Evolutionary conservation across 2,329 filamentous ascomycete genomes (phyloP).

Genomic region (Aschersonia sp.): DNA sequence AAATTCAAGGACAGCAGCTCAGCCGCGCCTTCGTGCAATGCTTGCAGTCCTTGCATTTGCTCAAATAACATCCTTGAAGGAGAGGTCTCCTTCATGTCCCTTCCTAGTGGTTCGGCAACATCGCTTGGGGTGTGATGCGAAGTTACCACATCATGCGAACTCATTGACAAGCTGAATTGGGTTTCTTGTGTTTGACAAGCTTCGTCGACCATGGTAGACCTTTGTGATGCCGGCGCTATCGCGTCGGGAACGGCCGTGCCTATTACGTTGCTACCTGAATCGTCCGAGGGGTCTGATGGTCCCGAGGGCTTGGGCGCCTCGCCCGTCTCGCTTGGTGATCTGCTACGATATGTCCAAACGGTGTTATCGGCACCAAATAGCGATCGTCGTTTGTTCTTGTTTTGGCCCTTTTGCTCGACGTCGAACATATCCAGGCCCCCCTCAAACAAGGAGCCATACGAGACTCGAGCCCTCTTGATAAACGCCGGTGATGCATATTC

Average conservation of each 20-base stretch:
- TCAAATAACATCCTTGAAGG: constrained; percentile 6
- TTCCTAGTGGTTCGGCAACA: constrained; percentile 1
- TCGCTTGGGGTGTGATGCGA: constrained; percentile 4
- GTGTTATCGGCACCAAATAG: constrained; percentile 52
- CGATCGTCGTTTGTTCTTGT: constrained; percentile 44
- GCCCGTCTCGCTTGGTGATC: constrained; percentile 55
- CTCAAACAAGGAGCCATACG: constrained; percentile 53
- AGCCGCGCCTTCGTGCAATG: not conserved
- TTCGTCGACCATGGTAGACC: constrained; percentile 19
- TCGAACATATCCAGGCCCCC: constrained; percentile 54
- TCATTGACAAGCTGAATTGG: constrained; percentile 13
- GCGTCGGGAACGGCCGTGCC: not conserved
- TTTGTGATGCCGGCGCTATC: not conserved
- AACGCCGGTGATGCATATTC: constrained; percentile 72
- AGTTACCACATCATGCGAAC: constrained; percentile 15
- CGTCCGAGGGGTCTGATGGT: constrained; percentile 9
- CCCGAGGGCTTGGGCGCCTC: constrained; percentile 14
- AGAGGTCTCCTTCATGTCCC: constrained; percentile 1
- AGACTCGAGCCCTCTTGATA: constrained; percentile 54
- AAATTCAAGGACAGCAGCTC: not conserved
- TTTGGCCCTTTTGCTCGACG: constrained; percentile 31
- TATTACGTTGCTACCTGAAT: constrained; percentile 4
- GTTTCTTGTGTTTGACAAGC: constrained; percentile 18
- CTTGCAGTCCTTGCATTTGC: not conserved
- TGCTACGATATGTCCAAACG: constrained; percentile 61